Evolutionary conservation across 768 basidiomycete genomes (phyloP), one percentile per base, ranked within the genome.

Genomic region (Xerocomellus amylosporus): DNA sequence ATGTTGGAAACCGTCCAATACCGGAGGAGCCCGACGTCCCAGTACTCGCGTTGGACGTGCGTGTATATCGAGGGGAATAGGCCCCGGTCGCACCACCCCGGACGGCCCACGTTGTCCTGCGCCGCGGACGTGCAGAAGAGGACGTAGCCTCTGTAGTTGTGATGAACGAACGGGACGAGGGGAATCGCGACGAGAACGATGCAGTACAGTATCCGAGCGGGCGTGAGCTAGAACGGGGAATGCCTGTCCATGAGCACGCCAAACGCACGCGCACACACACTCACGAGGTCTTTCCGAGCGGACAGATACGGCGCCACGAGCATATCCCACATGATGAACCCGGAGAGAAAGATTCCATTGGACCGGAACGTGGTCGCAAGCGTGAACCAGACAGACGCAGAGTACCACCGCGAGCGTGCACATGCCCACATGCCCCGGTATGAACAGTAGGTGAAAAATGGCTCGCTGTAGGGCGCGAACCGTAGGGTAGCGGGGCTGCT

Each of bases 1-100:
- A 93, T 62, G 70, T 99, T 95, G 30, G 79, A 72, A 22, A 74
- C 56, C 0, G 86, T 86, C 92, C 92, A 99, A 71, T 98, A 98
- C 3, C 77, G 81, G 56, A 99, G 70, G 59, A 95, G 82, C 15
- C 95, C 93, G 41, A 80, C 74, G 66, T 88, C 78, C 97, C 96
- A 99, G 69, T 98, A 98, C 49, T 79, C 76, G 5, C 72, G 73
- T 67, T 99, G 96, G 2, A 89, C 88, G 64, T 91, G 82, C 10
- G 81, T 73, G 69, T 98, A 99, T 51, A 92, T 84, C 14, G 83
- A 81, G 0, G 93, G 93, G 6, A 84, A 64, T 22, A 66, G 38
- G 0, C 67, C 54, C 6, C 19, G 51, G 3, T 67, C 49, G 70
- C 96, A 98, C 95, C 95, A 98, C 5, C 48, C 63, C 9, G 74